These are phyloP conservation scores for Sanghuangporus baumii DNA, from an alignment of 1,284 basidiomycete genomes.

Conservation along the genomic window DNA sequence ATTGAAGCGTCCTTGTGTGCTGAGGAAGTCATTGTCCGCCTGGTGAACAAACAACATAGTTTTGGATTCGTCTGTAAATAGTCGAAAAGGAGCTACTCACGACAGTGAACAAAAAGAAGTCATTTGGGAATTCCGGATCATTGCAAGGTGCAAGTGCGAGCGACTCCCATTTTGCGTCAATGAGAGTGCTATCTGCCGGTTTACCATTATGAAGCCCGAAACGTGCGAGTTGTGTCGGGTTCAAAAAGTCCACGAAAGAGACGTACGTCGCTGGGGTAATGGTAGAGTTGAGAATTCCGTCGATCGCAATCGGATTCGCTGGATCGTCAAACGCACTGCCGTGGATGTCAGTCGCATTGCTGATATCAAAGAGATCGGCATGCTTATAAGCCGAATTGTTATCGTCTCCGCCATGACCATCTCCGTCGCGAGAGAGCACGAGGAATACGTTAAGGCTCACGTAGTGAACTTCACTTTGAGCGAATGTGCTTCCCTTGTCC, in stretches of 20 bases:
- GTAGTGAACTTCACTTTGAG: slow-evolving; percentile 54
- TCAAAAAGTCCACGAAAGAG: slow-evolving; percentile 49
- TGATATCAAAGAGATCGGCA: slow-evolving; percentile 54
- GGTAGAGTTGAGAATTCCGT: slow-evolving; percentile 41
- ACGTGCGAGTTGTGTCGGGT: slow-evolving; percentile 45
- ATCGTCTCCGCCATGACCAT: slow-evolving; percentile 52
- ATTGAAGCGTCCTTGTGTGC: slow-evolving; percentile 47
- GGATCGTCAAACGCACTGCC: slow-evolving; percentile 52
- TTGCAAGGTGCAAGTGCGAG: slow-evolving; percentile 52
- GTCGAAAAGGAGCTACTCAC: slow-evolving; percentile 29
- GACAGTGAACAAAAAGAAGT: slow-evolving; percentile 62
- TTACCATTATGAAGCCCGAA: slow-evolving; percentile 58
- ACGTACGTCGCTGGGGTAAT: slow-evolving; percentile 54
- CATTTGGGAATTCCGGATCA: slow-evolving; percentile 47
- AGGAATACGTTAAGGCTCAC: slow-evolving; percentile 49
- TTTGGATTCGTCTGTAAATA: neutral
- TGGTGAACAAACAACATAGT: slow-evolving; percentile 18
- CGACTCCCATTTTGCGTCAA: slow-evolving; percentile 67
- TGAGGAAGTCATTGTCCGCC: slow-evolving; percentile 66
- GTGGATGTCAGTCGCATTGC: slow-evolving; percentile 56
- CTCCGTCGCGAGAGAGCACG: slow-evolving; percentile 53
- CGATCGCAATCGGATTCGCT: slow-evolving; percentile 44
- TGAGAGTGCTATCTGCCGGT: slow-evolving; percentile 45
- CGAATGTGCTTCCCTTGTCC: slow-evolving; percentile 46
- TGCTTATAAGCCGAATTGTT: slow-evolving; percentile 55